Conservation (phyloP, 2,329 filamentous ascomycete genomes). For the Cladosporium sp. region DNA sequence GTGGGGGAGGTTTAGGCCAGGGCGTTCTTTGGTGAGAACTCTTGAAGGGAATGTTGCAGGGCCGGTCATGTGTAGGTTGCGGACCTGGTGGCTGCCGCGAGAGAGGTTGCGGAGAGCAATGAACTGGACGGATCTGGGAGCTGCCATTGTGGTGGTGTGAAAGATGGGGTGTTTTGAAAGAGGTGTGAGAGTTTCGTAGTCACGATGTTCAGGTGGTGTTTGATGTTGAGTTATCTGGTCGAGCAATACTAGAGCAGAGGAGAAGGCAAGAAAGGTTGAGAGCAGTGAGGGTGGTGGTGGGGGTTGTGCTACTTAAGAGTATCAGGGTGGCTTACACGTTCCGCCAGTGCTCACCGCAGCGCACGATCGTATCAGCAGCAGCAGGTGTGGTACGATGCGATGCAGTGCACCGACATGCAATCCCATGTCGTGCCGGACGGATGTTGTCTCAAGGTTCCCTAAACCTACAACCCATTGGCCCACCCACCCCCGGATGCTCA, state of each 20-base stretch:
- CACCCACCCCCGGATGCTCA: background rate
- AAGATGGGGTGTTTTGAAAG: background rate
- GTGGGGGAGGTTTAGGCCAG: constrained; percentile 41
- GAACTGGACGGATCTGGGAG: constrained; percentile 44
- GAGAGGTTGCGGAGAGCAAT: constrained; percentile 45
- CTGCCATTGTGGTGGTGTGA: constrained; percentile 39
- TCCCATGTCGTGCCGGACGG: constrained; percentile 1
- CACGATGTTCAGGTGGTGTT: background rate
- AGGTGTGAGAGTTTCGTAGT: background rate
- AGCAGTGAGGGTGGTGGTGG: background rate
- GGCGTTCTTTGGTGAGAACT: constrained; percentile 24
- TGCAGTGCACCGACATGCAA: background rate
- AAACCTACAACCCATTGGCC: constrained; percentile 1
- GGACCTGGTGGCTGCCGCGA: constrained; percentile 41
- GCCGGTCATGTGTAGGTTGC: constrained; percentile 61
- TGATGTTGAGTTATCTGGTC: background rate
- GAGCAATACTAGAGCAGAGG: background rate
- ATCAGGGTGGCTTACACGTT: constrained; percentile 2
- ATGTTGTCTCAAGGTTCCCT: constrained; percentile 1
- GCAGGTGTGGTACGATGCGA: constrained; percentile 13
- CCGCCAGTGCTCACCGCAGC: constrained; percentile 3
- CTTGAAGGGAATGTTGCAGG: constrained; percentile 56
- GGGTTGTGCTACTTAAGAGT: constrained; percentile 12
- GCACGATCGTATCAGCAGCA: constrained; percentile 7
- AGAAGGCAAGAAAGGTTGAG: background rate